Percentiles rank a stretch among this genome's conserved stretches.
Conservation (phyloP, 1,139 yeast genomes). For the Sugiyamaella novakii region DNA sequence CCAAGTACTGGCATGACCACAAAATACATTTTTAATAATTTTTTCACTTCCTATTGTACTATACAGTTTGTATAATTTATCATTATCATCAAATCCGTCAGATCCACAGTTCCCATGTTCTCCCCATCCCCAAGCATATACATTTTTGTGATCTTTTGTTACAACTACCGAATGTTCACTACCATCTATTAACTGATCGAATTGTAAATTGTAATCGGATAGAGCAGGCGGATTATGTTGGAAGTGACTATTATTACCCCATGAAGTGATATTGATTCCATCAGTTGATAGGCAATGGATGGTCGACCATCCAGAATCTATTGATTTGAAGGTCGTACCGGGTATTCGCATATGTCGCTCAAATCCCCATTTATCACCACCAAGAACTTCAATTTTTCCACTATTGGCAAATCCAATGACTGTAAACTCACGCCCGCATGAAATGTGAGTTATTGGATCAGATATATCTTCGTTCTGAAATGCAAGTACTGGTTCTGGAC, state of each 20-base stretch:
- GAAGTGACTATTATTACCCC: constrained; percentile 78
- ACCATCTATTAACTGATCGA: constrained; percentile 52
- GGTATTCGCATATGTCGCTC: constrained; percentile 19
- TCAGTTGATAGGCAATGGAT: constrained; percentile 49
- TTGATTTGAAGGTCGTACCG: constrained; percentile 21
- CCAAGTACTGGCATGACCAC: constrained; percentile 32
- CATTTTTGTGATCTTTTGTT: constrained; percentile 36
- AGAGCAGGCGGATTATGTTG: constrained; percentile 51
- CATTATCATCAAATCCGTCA: constrained; percentile 19
- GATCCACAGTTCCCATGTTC: constrained; percentile 95
- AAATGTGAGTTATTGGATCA: constrained; percentile 27
- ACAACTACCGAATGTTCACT: constrained; percentile 81
- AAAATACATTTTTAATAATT: constrained; percentile 19
- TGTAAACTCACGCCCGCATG: constrained; percentile 43
- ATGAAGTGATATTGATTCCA: constrained; percentile 45
- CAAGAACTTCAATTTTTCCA: constrained; percentile 33
- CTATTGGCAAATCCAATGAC: constrained; percentile 27
- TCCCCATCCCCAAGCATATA: constrained; percentile 96
- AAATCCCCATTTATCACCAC: constrained; percentile 30
- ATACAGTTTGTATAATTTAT: constrained; percentile 14
- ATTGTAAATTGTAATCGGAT: constrained; percentile 16
- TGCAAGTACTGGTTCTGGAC: constrained; percentile 34
- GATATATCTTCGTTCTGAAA: constrained; percentile 17
- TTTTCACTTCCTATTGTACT: constrained; percentile 1
- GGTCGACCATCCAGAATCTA: constrained; percentile 81